A percentile compares a stretch with the other conserved stretches of the same genome.
phyloP scores from a whole-genome alignment of 225 moss, liverwort and hornwort species.

The Climacium dendroides region DNA sequence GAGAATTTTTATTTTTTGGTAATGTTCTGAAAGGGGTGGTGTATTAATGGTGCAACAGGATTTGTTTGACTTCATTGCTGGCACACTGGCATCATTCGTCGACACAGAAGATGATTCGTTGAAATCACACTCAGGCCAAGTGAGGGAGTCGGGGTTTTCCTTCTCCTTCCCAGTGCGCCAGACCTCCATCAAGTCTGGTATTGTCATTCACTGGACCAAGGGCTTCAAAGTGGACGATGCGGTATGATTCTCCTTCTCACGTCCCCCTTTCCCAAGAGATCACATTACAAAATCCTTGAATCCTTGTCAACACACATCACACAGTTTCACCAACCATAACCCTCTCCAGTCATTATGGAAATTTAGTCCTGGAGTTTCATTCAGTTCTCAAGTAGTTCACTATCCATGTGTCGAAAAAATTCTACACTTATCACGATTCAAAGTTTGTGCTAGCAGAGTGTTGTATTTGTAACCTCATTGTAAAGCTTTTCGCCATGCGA shows the following conservation, averaged over 20 bases:
- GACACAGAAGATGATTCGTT: conserved; percentile 64
- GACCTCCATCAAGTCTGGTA: conserved; percentile 80
- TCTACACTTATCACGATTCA: neutral
- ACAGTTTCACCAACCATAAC: neutral
- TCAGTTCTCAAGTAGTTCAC: neutral
- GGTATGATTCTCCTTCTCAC: conserved; percentile 9
- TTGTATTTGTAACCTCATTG: neutral
- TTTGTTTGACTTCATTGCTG: conserved; percentile 89
- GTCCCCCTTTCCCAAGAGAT: neutral
- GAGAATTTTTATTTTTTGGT: neutral
- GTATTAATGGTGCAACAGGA: conserved; percentile 26
- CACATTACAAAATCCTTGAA: neutral
- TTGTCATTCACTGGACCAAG: conserved; percentile 95
- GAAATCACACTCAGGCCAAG: conserved; percentile 25
- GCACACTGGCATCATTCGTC: conserved; percentile 65
- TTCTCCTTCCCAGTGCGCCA: conserved; percentile 97
- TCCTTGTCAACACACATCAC: neutral
- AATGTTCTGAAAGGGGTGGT: neutral
- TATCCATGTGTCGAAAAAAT: neutral
- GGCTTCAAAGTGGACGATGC: conserved; percentile 94
- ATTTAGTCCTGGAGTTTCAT: neutral
- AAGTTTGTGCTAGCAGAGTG: neutral
- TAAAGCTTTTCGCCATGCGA: neutral
- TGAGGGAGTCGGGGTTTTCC: conserved; percentile 73
- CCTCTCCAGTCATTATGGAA: neutral